These are phyloP conservation scores for Circinella umbellata DNA, from an alignment of 371 early-diverging fungal genomes.

Conservation along the genomic window DNA sequence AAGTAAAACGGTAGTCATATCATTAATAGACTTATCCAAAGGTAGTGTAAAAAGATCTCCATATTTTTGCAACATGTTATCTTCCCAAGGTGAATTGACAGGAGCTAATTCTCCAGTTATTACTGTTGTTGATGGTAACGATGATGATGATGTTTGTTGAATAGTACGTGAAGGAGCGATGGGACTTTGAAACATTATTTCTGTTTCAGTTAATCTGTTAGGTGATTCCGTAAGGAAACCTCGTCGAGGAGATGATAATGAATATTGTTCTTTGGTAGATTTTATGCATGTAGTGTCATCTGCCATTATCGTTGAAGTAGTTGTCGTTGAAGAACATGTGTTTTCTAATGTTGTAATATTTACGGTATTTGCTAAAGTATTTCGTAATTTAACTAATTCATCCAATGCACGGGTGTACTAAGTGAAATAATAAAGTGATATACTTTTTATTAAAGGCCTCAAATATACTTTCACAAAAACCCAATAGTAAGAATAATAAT, in stretches of 20 bases:
- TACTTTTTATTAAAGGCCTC: constrained; percentile 6
- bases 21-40: constrained; percentile 30
- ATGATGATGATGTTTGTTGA: constrained; percentile 3
- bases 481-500: too few relatives aligned
- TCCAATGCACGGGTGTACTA: constrained; percentile 49
- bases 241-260: constrained; percentile 13
- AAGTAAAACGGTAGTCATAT: constrained; percentile 39
- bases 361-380: constrained; percentile 18
- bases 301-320: not conserved
- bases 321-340: not conserved
- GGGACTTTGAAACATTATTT: constrained; percentile 2
- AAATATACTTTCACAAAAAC: too few relatives aligned
- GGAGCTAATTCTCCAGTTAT: not conserved
- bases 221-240: constrained; percentile 17
- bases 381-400: constrained; percentile 36
- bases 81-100: constrained; percentile 24
- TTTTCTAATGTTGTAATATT: constrained; percentile 5
- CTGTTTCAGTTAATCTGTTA: constrained; percentile 3
- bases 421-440: not conserved
- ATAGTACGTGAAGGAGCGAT: not conserved
- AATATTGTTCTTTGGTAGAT: not conserved
- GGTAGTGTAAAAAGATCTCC: constrained; percentile 41
- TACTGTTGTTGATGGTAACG: too few relatives aligned
- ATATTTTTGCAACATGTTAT: constrained; percentile 34
- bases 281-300: not conserved